Percentiles rank a stretch among this genome's conserved stretches.
phyloP scores from a whole-genome alignment of 176 grass and related monocot genomes.

The Chloris gayana region DNA sequence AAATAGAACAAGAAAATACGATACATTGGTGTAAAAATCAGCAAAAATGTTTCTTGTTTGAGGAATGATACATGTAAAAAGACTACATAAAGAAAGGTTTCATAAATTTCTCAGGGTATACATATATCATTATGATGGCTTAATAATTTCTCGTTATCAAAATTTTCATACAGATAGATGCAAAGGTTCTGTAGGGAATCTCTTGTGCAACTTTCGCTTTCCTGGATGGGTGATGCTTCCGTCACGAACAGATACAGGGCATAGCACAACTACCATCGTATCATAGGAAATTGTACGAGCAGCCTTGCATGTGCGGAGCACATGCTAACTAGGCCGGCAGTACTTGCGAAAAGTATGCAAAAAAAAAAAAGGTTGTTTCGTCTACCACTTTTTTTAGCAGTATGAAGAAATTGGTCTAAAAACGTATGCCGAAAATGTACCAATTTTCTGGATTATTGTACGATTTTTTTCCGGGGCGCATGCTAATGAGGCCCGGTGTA shows the following conservation, averaged over 20 bases:
- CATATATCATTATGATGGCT: neutral
- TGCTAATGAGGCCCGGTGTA: too few relatives aligned
- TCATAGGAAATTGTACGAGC: too few relatives aligned
- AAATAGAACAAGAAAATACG: neutral
- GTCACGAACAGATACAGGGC: too few relatives aligned
- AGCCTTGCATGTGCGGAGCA: too few relatives aligned
- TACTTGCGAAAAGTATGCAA: too few relatives aligned
- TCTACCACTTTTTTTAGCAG: neutral
- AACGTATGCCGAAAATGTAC: too few relatives aligned
- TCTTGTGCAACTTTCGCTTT: neutral
- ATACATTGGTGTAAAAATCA: neutral
- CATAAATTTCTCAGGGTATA: neutral
- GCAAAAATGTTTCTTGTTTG: constrained; percentile 7
- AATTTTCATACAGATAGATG: neutral
- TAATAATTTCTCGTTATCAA: neutral
- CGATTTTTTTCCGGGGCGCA: too few relatives aligned
- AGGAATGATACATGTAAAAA: constrained; percentile 28
- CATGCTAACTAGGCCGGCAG: too few relatives aligned
- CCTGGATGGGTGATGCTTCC: neutral
- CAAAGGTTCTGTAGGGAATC: neutral
- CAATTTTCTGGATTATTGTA: too few relatives aligned
- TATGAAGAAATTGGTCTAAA: too few relatives aligned
- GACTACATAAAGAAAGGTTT: neutral
- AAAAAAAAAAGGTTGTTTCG: neutral
- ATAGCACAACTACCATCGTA: too few relatives aligned